These are phyloP conservation scores for Globisporangium viniferum DNA, from an alignment of 352 stramenopile species.

Conservation along the genomic window DNA sequence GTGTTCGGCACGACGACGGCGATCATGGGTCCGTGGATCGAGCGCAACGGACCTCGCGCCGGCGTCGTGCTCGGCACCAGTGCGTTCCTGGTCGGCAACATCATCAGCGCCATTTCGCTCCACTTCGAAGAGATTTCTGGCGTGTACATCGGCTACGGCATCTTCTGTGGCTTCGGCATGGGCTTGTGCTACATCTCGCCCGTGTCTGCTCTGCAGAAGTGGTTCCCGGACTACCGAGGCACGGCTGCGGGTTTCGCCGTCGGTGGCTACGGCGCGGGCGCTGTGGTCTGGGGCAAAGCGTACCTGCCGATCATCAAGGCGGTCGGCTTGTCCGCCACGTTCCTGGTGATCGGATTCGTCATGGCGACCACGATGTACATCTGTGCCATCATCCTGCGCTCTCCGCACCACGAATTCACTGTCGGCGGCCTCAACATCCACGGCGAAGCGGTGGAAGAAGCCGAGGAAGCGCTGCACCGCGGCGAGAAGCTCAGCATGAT, in stretches of 20 bases:
- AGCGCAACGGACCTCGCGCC: conserved; percentile 51
- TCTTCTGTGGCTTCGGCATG: conserved; percentile 61
- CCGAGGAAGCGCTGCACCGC: conserved; percentile 27
- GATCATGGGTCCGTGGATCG: conserved; percentile 67
- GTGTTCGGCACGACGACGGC: conserved; percentile 58
- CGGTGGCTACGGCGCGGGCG: conserved; percentile 54
- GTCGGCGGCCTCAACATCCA: conserved; percentile 60
- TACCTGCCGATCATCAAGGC: conserved; percentile 57
- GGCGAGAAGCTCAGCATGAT: conserved; percentile 43
- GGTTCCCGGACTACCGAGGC: conserved; percentile 75
- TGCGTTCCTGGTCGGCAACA: conserved; percentile 47
- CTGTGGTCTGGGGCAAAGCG: conserved; percentile 63
- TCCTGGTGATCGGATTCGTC: conserved; percentile 44
- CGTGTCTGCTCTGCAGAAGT: conserved; percentile 72
- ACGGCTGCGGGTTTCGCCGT: conserved; percentile 68
- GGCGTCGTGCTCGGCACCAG: conserved; percentile 47
- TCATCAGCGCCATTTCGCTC: conserved; percentile 51
- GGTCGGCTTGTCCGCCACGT: conserved; percentile 41
- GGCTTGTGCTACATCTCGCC: conserved; percentile 77
- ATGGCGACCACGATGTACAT: conserved; percentile 37
- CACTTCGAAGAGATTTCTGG: conserved; percentile 40
- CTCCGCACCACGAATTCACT: conserved; percentile 43
- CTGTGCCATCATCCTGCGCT: conserved; percentile 43
- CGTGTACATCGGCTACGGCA: conserved; percentile 66
- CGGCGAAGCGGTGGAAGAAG: conserved; percentile 38